Percentiles rank a stretch among this genome's conserved stretches.
These are phyloP conservation scores for Penicillium janthinellum DNA, from an alignment of 2,329 filamentous ascomycete species.

Conservation along the genomic window DNA sequence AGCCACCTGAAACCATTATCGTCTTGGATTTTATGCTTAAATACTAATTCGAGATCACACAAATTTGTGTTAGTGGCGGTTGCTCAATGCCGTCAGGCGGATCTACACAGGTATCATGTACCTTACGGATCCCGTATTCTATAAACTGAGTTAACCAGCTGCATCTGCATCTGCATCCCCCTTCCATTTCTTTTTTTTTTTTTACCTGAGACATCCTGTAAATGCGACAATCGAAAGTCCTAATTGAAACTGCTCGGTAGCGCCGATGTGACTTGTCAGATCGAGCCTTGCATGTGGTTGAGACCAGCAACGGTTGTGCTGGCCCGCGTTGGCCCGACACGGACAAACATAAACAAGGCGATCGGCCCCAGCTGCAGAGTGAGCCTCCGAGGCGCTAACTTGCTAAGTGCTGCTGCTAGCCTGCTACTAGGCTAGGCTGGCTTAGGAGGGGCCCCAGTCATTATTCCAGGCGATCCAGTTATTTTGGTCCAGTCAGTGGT, in stretches of 20 bases:
- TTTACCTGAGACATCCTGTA: neutral
- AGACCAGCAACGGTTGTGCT: conserved; percentile 16
- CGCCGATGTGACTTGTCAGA: conserved; percentile 16
- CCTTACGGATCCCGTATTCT: neutral
- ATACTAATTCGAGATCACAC: neutral
- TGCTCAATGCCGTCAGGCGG: neutral
- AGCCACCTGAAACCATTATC: neutral
- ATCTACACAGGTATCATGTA: neutral
- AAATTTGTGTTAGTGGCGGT: neutral
- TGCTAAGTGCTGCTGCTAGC: neutral
- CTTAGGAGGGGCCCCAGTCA: neutral
- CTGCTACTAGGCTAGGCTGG: no score
- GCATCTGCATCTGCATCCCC: neutral
- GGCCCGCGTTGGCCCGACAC: conserved; percentile 25
- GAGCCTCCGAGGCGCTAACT: conserved; percentile 21
- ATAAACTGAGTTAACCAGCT: neutral
- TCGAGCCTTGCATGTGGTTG: conserved; percentile 21
- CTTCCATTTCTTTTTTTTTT: neutral
- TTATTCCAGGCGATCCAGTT: neutral
- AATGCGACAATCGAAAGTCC: neutral
- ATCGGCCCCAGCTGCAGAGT: neutral
- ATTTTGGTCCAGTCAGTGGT: neutral
- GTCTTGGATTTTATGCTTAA: neutral
- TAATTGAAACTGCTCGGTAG: neutral
- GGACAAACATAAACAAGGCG: conserved; percentile 23